Conservation (phyloP, 768 basidiomycete species). For the Crucibulum laeve region DNA sequence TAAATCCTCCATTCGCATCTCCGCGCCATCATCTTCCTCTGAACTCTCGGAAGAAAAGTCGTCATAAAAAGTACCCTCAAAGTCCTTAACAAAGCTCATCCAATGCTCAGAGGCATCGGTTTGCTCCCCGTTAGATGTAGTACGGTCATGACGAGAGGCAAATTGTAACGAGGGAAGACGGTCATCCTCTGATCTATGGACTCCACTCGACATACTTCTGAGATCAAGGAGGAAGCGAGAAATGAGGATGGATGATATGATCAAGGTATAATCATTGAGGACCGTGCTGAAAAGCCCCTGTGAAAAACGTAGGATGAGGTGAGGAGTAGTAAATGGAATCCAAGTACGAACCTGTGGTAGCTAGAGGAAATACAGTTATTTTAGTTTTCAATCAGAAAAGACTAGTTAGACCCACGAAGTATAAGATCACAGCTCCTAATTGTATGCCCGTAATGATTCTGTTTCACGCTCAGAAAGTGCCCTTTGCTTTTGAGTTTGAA, state of each 20-base stretch:
- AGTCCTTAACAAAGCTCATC: neutral
- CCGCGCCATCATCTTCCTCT: neutral
- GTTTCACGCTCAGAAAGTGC: neutral
- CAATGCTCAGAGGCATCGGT: neutral
- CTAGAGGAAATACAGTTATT: neutral
- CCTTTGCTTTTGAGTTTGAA: neutral
- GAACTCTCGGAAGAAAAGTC: neutral
- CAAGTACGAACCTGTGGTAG: neutral
- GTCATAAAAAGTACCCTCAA: neutral
- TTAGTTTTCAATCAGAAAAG: neutral
- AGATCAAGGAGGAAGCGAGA: slow-evolving; percentile 1
- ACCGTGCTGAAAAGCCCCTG: neutral
- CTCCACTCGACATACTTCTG: neutral
- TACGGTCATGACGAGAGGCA: neutral
- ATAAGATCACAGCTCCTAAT: neutral
- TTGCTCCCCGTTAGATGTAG: neutral
- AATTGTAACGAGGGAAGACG: neutral
- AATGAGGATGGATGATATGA: slow-evolving; percentile 2
- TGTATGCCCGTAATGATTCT: neutral
- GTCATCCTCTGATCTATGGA: neutral
- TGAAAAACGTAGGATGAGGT: neutral
- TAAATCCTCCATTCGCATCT: neutral
- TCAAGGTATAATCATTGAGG: neutral
- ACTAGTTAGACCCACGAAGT: neutral
- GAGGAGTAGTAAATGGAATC: neutral